Percentiles rank a stretch among this genome's conserved stretches.
phyloP scores from a whole-genome alignment of 1,139 yeast genomes.

The Torulaspora globosa region DNA sequence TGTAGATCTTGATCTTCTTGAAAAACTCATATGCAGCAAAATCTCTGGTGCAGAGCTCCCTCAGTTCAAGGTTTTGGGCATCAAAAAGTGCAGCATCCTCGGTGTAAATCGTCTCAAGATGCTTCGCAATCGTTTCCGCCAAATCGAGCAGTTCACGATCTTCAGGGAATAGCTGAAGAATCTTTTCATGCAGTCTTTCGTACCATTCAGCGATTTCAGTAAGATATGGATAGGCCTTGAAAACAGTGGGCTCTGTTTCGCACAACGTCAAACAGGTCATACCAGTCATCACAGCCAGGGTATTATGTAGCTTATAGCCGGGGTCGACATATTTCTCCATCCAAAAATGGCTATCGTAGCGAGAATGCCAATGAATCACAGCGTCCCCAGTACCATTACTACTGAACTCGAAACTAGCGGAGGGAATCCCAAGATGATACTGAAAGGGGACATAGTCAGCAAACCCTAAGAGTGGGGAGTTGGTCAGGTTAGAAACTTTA shows the following conservation, averaged over 20 bases:
- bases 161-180: constrained; percentile 19
- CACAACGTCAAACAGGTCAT: constrained; percentile 49
- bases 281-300: constrained; percentile 57
- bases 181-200: constrained; percentile 9
- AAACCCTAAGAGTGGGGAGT: constrained; percentile 38
- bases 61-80: constrained; percentile 35
- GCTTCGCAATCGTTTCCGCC: constrained; percentile 15
- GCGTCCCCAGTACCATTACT: constrained; percentile 39
- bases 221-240: constrained; percentile 38
- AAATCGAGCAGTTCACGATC: constrained; percentile 19
- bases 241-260: constrained; percentile 48
- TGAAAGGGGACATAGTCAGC: constrained; percentile 48
- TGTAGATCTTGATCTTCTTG: constrained; percentile 54
- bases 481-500: constrained; percentile 27
- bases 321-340: constrained; percentile 53
- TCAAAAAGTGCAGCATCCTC: constrained; percentile 27
- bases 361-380: constrained; percentile 55
- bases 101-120: constrained; percentile 14
- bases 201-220: constrained; percentile 26
- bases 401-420: constrained; percentile 42
- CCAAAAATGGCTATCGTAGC: constrained; percentile 57
- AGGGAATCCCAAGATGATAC: constrained; percentile 49
- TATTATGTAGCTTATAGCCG: constrained; percentile 50
- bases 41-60: constrained; percentile 50
- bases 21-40: constrained; percentile 67